Conservation (phyloP, 208 protist genomes). For the Trypanosomatidae sp. region DNA sequence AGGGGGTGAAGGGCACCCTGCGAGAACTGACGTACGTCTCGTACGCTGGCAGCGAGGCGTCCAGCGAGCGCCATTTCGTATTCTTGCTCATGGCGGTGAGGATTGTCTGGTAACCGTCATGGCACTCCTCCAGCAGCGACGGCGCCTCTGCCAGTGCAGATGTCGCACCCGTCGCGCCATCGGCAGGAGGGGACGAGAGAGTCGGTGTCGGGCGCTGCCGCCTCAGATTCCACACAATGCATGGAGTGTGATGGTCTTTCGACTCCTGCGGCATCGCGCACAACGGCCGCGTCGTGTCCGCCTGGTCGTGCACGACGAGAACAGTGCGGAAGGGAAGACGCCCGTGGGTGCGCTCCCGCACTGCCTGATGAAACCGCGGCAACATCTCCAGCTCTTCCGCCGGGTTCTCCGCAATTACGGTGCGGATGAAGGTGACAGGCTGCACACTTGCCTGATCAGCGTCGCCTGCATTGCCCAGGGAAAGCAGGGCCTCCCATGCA, state of each 20-base stretch:
- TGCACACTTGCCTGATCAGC: not conserved
- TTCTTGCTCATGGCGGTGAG: conserved; percentile 66
- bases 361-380: conserved; percentile 47
- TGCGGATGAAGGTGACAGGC: conserved; percentile 77
- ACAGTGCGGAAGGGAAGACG: conserved; percentile 67
- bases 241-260: conserved; percentile 17
- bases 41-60: conserved; percentile 26
- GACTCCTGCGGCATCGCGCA: conserved; percentile 32
- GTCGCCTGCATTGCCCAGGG: not conserved
- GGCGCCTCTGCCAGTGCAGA: not conserved
- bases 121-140: conserved; percentile 70
- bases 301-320: conserved; percentile 75
- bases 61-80: conserved; percentile 43
- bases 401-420: conserved; percentile 64
- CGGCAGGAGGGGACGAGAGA: not conserved
- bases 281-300: conserved; percentile 45
- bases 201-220: conserved; percentile 9
- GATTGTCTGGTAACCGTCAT: conserved; percentile 68
- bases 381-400: conserved; percentile 63
- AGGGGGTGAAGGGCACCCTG: conserved; percentile 32
- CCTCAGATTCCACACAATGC: conserved; percentile 57
- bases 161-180: not conserved
- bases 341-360: conserved; percentile 41
- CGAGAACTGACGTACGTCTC: conserved; percentile 15
- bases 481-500: conserved; percentile 43